These are phyloP conservation scores for Wickerhamiella brachini DNA, from an alignment of 805 yeast species.

Conservation along the genomic window DNA sequence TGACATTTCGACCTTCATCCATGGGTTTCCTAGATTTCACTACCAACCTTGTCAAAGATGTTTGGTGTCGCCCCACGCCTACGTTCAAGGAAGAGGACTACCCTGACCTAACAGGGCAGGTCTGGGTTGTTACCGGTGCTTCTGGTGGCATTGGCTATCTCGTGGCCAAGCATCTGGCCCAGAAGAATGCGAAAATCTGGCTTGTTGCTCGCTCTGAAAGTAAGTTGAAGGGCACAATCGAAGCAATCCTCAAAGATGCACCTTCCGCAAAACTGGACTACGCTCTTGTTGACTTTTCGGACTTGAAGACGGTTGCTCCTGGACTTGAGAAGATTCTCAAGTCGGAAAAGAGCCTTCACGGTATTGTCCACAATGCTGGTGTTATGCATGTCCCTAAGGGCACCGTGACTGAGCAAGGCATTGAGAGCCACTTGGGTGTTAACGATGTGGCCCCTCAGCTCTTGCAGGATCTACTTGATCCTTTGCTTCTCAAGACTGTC, in stretches of 20 bases:
- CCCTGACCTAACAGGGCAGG: conserved; percentile 26
- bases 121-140: conserved; percentile 19
- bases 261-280: conserved; percentile 15
- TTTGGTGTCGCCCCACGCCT: not conserved
- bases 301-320: conserved; percentile 16
- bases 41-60: not conserved
- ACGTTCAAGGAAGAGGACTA: conserved; percentile 3
- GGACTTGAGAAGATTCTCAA: conserved; percentile 11
- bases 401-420: conserved; percentile 30
- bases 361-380: conserved; percentile 19
- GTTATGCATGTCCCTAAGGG: conserved; percentile 23
- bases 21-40: not conserved
- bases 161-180: conserved; percentile 6
- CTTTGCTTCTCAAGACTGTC: conserved; percentile 27
- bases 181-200: conserved; percentile 24
- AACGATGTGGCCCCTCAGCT: conserved; percentile 35
- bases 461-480: conserved; percentile 27
- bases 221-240: conserved; percentile 24
- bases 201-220: conserved; percentile 26
- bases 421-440: conserved; percentile 34
- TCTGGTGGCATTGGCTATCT: conserved; percentile 17
- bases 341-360: conserved; percentile 9
- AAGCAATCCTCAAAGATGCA: conserved; percentile 18
- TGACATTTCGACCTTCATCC: no score
- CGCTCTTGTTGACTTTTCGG: conserved; percentile 14